Base-by-base conservation (phyloP, 495 filamentous ascomycete species). In the Staphylotrichum longicolle region DNA sequence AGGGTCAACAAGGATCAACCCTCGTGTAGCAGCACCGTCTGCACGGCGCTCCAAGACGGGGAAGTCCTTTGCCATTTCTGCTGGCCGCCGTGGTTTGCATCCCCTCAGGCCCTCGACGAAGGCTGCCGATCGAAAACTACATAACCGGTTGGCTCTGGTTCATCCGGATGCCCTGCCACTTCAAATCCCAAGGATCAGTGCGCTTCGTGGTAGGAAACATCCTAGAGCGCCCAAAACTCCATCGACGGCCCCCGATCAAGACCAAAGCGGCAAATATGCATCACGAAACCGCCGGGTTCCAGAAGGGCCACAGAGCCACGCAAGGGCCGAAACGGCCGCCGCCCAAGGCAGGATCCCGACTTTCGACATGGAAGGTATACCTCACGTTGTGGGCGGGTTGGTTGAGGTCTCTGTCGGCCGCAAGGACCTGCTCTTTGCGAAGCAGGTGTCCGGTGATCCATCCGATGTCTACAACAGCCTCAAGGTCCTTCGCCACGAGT, bases 371-470 rank as follows among this genome's bases (percentile, higher is more conserved):
- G 42, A 47, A 6, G 56, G 56, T 12, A 32, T 49, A 2, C 34
- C 35, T 2, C 56, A 48, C 35, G 34, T 48, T n/a, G 7, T 58
- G 4, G 56, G 56, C 20, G 56, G 45, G 4, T 15, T 58, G 46
- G 56, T 41, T 7, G 56, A 58, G n/a, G 14, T 7, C 3, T 48
- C 56, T 3, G 2, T 58, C 5, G 56, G 56, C 12, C 8, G 34
- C 45, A 49, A 49, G 7, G 33, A 41, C 30, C 2, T 12, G 3
- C 56, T 58, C 15, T 58, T 58, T 15, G 56, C 56, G 1, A 39
- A 14, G 11, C 33, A 58, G 20, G 54, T 45, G 10, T 12, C 27
- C 14, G 45, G 27, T 1, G n/a, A 49, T 20, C 34, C 10, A 2
- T 30, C 45, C n/a, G 56, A 48, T 7, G 2, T n/a, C 8, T 40